Percentiles rank a stretch among this genome's conserved stretches.
phyloP scores from a whole-genome alignment of 805 yeast species.

The Saturnispora galanensis region DNA sequence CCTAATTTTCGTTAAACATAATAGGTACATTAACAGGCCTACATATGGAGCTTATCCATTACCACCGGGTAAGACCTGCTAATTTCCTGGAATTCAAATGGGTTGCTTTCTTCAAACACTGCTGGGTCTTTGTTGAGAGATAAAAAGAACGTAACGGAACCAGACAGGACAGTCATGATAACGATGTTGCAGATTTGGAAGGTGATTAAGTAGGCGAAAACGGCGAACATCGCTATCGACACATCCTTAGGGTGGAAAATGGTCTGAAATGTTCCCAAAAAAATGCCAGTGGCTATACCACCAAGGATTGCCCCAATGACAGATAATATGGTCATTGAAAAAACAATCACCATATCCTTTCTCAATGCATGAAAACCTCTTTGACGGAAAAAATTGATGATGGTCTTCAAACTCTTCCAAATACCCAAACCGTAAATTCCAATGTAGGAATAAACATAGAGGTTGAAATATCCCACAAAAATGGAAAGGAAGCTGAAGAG shows the following conservation, averaged over 20 bases:
- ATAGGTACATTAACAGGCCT: background rate
- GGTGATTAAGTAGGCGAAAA: constrained; percentile 45
- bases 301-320: constrained; percentile 30
- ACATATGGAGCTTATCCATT: constrained; percentile 4
- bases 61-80: constrained; percentile 21
- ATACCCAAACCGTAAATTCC: constrained; percentile 83
- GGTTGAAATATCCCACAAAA: constrained; percentile 40
- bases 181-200: constrained; percentile 63
- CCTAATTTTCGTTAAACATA: too few relatives aligned
- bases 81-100: constrained; percentile 33
- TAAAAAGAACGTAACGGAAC: constrained; percentile 73
- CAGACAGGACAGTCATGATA: constrained; percentile 64
- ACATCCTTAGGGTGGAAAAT: constrained; percentile 49
- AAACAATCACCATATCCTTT: constrained; percentile 72
- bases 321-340: constrained; percentile 62
- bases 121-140: constrained; percentile 83
- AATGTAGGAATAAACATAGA: constrained; percentile 77
- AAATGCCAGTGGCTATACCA: constrained; percentile 38
- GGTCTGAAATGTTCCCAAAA: constrained; percentile 59
- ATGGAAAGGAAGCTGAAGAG: background rate
- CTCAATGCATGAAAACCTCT: constrained; percentile 78
- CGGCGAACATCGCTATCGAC: constrained; percentile 31
- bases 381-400: constrained; percentile 60
- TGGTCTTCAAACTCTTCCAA: constrained; percentile 62
- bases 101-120: constrained; percentile 62